Evolutionary conservation across 2,329 filamentous ascomycete genomes (phyloP), one percentile per base, ranked within the genome.

Genomic region (Aspergillus pseudoviridinutans): DNA sequence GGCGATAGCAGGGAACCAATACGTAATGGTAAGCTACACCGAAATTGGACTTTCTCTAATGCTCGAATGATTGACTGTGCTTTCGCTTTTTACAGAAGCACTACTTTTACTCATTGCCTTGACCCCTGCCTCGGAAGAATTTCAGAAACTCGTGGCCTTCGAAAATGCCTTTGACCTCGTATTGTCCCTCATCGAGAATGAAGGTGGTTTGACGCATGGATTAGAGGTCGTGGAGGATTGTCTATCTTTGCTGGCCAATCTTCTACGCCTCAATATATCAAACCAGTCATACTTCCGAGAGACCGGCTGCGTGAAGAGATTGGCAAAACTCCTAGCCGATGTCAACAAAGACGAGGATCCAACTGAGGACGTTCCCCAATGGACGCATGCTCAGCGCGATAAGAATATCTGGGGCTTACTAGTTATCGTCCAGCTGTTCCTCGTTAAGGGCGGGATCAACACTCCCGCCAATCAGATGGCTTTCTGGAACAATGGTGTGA

Each of bases 231-330:
- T 97, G 3, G 93, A 97, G 74, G 94, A 99, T 73, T 97, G 92
- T 66, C 79, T 99, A 22, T 93, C 94, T 57, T 80, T 99, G 54
- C 80, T 97, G 51, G 91, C 92, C 46, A 97, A 97, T 71, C 83
- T 99, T 12, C 79, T 99, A 28, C 86, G 89, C 35, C 84, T 92
- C 66, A 97, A 97, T 70, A 80, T 87, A 1, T 94, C 92, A 2
- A 99, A 99, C 68, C 94, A 99, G 74, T 91, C 91, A 10, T 87
- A 93, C 56, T 97, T 99, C 73, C 85, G 93, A 56, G 94, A 99
- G 72, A 93, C 90, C 49, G 92, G 91, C 1, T 92, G 88, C 68
- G 86, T 96, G 14, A 82, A 84, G 24, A 87, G 87, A 64, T 79
- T 97, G 50, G 83, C 87, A 17, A 82, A 83, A 41, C 79, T 97